Evolutionary conservation across 768 basidiomycete genomes (phyloP).

Genomic region (Mycena alexandri): DNA sequence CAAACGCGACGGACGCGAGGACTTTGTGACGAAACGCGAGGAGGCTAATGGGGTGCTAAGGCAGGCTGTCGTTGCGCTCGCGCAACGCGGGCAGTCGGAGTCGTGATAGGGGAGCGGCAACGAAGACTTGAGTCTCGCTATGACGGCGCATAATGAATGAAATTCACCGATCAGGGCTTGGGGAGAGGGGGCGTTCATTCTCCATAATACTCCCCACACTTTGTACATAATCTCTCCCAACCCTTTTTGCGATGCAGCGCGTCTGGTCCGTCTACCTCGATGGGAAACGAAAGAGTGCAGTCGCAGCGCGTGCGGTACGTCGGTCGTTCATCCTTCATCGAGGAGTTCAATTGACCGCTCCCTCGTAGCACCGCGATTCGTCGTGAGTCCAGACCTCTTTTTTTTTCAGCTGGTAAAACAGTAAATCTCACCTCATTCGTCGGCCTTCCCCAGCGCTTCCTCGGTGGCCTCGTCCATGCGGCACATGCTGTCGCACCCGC

Average conservation of each 20-base stretch:
- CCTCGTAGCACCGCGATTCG: slow-evolving; percentile 19
- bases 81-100: slow-evolving; percentile 12
- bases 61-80: slow-evolving; percentile 26
- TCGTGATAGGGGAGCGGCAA: too few species aligned
- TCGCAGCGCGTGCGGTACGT: slow-evolving; percentile 10
- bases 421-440: too few species aligned
- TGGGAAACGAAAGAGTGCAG: slow-evolving; percentile 10
- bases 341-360: slow-evolving; percentile 13
- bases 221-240: slow-evolving; percentile 14
- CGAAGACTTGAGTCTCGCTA: too few species aligned
- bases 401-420: neutral
- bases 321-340: neutral
- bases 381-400: slow-evolving; percentile 1
- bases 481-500: too few species aligned
- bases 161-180: too few species aligned
- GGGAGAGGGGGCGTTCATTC: slow-evolving; percentile 16
- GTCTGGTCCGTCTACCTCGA: slow-evolving; percentile 68
- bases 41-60: slow-evolving; percentile 54
- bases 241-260: slow-evolving; percentile 57
- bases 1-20: slow-evolving; percentile 66
- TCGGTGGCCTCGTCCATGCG: slow-evolving; percentile 27
- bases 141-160: too few species aligned
- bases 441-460: slow-evolving; percentile 26
- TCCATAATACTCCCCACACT: slow-evolving; percentile 23
- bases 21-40: slow-evolving; percentile 60